Evolutionary conservation across 2,329 filamentous ascomycete species (phyloP), one percentile per base, ranked within the genome.

Genomic region (Zasmidium cellare): DNA sequence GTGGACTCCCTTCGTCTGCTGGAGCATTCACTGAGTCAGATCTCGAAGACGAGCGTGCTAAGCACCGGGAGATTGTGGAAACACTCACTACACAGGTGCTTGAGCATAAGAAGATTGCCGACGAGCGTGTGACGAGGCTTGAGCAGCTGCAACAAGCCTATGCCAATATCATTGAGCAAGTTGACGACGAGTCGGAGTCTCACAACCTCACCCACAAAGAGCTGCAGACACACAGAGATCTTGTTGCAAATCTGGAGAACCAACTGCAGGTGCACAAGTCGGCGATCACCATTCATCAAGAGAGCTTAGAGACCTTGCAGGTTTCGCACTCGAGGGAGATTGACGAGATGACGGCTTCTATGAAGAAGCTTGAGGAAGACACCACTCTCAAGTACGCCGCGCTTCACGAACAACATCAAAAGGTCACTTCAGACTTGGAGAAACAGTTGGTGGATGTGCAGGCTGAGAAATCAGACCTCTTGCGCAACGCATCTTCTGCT

Each of bases 41-140:
- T 11, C 65, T 79, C 7, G 74, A 77, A 46, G 67, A 75, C 54
- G 77, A 79, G 68, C 72, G 73, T 16, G 41, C 65, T 3, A 74
- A 75, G 63, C 77, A 79, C 22, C 79, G 86, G 58, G 79, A 82
- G 38, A 80, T 81, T 20, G 75, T 86, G 11, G 79, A 81, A 54
- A 70, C 77, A 20, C 76, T 97, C 45, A 88, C 89, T 61, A 81
- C 77, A 58, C 88, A 96, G 71, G 87, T 97, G 53, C 86, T 92
- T 52, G 87, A 91, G 70, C 92, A 96, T 76, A 92, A 90, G 76
- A 77, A 82, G 2, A 84, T 89, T 38, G 87, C 96, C 66, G 82
- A 83, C 62, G 82, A 79, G 64, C 90, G 92, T 67, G 80, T 86
- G 12, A 72, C 82, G 41, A 90, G 87, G 67, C 86, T 96, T 25